Conservation (phyloP, 1,284 basidiomycete genomes). For the Cronartium quercuum region DNA sequence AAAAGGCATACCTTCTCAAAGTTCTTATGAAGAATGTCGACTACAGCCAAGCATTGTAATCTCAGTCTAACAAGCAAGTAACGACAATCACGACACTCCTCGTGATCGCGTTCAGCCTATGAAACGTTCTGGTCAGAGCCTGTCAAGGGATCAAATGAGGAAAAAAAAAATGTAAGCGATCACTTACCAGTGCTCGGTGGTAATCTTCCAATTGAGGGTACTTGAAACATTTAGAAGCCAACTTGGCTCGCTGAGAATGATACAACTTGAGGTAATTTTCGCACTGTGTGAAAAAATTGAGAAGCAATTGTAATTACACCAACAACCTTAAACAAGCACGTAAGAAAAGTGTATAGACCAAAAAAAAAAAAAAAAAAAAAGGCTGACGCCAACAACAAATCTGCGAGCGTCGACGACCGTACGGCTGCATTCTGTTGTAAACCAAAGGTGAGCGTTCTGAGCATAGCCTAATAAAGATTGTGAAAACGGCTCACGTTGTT, state of each 20-base stretch:
- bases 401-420: slow-evolving; percentile 30
- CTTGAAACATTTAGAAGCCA: slow-evolving; percentile 37
- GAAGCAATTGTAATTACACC: not conserved
- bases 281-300: not conserved
- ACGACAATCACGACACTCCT: slow-evolving; percentile 36
- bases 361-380: slow-evolving; percentile 1
- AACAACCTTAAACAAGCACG: too few relatives aligned
- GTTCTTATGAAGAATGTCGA: slow-evolving; percentile 36
- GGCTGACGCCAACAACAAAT: slow-evolving; percentile 35
- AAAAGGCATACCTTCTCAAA: slow-evolving; percentile 23
- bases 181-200: slow-evolving; percentile 24
- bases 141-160: not conserved
- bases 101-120: slow-evolving; percentile 35
- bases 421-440: slow-evolving; percentile 19
- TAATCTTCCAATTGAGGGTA: slow-evolving; percentile 38
- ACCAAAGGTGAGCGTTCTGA: not conserved
- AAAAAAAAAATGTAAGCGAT: too few relatives aligned
- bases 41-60: slow-evolving; percentile 33
- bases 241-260: slow-evolving; percentile 36
- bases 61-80: slow-evolving; percentile 19
- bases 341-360: not conserved
- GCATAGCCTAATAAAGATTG: not conserved
- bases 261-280: slow-evolving; percentile 37
- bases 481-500: slow-evolving; percentile 21
- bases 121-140: not conserved